Base-by-base conservation (phyloP, 345 rosid species). In the Hibiscus mutabilis region DNA sequence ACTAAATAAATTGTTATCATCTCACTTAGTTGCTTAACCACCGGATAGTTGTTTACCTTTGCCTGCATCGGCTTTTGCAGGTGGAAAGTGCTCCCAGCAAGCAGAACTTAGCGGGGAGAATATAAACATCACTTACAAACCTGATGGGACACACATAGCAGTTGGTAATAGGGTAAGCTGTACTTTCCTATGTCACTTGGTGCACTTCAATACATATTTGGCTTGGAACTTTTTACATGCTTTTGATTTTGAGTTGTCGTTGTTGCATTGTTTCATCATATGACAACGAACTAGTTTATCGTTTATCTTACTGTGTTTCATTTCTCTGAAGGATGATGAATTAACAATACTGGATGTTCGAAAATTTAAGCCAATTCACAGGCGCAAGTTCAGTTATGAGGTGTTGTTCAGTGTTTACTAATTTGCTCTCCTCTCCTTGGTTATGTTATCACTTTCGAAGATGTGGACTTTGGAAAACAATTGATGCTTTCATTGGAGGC, bases 71-170 rank as follows among this genome's bases (percentile, higher is more conserved):
- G 37, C 47, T 69, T 66, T 59, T 79, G 56, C 75, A 95, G 98
- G 96, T 80, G 98, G 98, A 71, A 95, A 95, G 81, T 95, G 99
- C 79, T 84, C 98, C 11, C 99, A 89, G 82, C 96, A 82, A 81
- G 89, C 87, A 46, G 99, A 95, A 76, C 98, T 95, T 70, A 95
- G 94, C 75, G 97, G 99, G 64, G 99, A 95, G 79, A 95, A 95
- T 81, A 95, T 95, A 71, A 95, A 95, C 84, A 95, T 95, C 68
- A 92, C 99, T 64, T 95, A 90, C 73, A 89, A 84, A 84, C 97
- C 97, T 75, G 99, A 95, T 40, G 97, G 97, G 52, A 88, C 96
- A 16, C 98, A 92, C 60, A 59, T 90, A 58, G 99, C 98, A 74
- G 94, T 95, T 77, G 99, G 99, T 62, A 95, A 92, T 79, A 86